Percentiles rank a stretch among this genome's conserved stretches.
These are phyloP conservation scores for Tuber magnatum DNA, from an alignment of 495 filamentous ascomycete species.

Conservation along the genomic window DNA sequence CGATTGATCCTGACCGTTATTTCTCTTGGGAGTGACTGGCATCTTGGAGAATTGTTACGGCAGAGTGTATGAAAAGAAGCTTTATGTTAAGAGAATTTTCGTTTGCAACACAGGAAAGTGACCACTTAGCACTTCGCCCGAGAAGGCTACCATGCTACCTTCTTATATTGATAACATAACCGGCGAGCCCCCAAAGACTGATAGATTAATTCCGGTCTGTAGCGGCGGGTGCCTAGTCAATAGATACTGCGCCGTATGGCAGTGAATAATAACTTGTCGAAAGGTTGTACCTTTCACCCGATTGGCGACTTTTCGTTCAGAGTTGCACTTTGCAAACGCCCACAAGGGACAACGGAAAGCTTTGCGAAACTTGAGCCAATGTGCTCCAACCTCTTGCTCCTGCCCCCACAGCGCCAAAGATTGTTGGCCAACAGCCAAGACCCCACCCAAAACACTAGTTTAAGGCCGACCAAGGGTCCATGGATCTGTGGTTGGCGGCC, in stretches of 20 bases:
- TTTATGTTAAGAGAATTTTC: neutral
- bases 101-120: neutral
- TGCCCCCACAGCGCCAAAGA: neutral
- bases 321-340: neutral
- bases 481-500: neutral
- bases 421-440: neutral
- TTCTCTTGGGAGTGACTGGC: conserved; percentile 24
- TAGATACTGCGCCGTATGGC: neutral
- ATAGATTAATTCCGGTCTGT: neutral
- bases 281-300: neutral
- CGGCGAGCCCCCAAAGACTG: neutral
- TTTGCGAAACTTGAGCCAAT: neutral
- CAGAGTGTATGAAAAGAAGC: neutral
- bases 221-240: neutral
- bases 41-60: conserved; percentile 12
- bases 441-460: neutral
- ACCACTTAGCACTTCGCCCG: neutral
- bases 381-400: neutral
- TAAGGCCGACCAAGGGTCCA: neutral
- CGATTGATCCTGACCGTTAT: conserved; percentile 38
- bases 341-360: neutral
- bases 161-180: neutral
- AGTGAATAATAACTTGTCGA: neutral
- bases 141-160: neutral
- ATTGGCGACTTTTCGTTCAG: neutral